A percentile compares a stretch with the other conserved stretches of the same genome.
Conservation (phyloP, 2,329 filamentous ascomycete genomes). For the Pleomassaria siparia region DNA sequence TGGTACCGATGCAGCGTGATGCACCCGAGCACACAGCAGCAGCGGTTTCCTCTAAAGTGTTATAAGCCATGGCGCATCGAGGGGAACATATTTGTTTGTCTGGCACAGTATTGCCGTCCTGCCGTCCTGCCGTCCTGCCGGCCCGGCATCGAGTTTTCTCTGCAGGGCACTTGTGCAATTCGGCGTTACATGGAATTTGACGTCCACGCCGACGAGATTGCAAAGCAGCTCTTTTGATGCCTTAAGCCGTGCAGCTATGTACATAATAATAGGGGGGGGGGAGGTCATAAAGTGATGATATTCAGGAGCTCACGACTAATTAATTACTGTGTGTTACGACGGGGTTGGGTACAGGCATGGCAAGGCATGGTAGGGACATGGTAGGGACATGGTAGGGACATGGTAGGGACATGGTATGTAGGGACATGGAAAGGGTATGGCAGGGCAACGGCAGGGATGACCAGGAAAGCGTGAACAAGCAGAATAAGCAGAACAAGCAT, state of each 20-base stretch:
- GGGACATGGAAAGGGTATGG: too few relatives aligned
- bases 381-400: too few relatives aligned
- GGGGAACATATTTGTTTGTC: too few relatives aligned
- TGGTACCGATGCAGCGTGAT: conserved; percentile 34
- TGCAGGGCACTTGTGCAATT: too few relatives aligned
- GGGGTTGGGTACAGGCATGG: conserved; percentile 7
- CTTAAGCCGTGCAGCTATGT: conserved; percentile 19
- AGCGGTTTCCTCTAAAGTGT: conserved; percentile 28
- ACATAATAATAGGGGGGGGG: conserved; percentile 32
- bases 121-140: neutral
- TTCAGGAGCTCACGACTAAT: conserved; percentile 20
- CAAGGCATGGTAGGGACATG: too few relatives aligned
- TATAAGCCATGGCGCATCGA: conserved; percentile 31
- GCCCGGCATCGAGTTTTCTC: neutral
- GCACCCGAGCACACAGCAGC: conserved; percentile 14
- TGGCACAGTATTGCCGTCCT: conserved; percentile 2
- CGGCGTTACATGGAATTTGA: too few relatives aligned
- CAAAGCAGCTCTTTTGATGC: conserved; percentile 2
- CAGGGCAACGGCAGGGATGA: conserved; percentile 9
- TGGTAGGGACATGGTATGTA: too few relatives aligned
- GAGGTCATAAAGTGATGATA: conserved; percentile 31
- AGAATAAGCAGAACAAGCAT: conserved; percentile 7
- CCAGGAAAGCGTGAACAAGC: conserved; percentile 11
- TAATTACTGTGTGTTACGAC: neutral
- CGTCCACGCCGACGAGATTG: neutral